Conservation (phyloP, 2,329 filamentous ascomycete species). For the Fusarium cicatricum region DNA sequence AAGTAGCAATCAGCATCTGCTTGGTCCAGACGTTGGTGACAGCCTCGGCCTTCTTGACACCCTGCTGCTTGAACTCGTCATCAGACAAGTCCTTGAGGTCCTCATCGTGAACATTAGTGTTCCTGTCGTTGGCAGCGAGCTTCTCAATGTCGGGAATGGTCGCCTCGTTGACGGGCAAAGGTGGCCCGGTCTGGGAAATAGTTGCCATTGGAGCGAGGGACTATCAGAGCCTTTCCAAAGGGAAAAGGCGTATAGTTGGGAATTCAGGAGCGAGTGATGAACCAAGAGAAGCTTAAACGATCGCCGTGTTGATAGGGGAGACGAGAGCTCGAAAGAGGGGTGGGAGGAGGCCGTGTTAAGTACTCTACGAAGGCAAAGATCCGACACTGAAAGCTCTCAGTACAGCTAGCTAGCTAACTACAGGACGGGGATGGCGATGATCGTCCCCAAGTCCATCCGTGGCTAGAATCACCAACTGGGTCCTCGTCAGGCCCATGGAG, state of each 20-base stretch:
- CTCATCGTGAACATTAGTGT: slow-evolving; percentile 10
- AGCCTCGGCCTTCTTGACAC: slow-evolving; percentile 49
- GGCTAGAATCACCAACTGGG: slow-evolving; percentile 9
- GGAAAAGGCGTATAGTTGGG: neutral
- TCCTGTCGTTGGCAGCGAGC: slow-evolving; percentile 8
- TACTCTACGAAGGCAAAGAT: slow-evolving; percentile 7
- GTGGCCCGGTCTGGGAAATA: slow-evolving; percentile 10
- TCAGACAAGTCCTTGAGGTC: slow-evolving; percentile 13
- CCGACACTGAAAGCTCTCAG: slow-evolving; percentile 10
- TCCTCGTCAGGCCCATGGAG: neutral
- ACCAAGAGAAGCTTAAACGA: neutral
- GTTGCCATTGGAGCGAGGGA: slow-evolving; percentile 9
- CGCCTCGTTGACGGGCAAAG: slow-evolving; percentile 15
- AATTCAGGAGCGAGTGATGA: neutral
- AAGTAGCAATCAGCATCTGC: slow-evolving; percentile 48
- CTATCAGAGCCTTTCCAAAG: neutral
- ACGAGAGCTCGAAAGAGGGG: neutral
- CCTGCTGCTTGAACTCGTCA: slow-evolving; percentile 20
- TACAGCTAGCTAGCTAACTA: neutral
- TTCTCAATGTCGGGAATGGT: slow-evolving; percentile 22
- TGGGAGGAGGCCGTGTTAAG: slow-evolving; percentile 12
- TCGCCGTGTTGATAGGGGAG: neutral
- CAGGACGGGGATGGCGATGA: slow-evolving; percentile 13
- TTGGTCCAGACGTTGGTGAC: slow-evolving; percentile 50
- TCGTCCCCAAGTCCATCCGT: slow-evolving; percentile 5